These are phyloP conservation scores for Monosporozyma yasuniensis DNA, from an alignment of 805 yeast species.

Conservation along the genomic window DNA sequence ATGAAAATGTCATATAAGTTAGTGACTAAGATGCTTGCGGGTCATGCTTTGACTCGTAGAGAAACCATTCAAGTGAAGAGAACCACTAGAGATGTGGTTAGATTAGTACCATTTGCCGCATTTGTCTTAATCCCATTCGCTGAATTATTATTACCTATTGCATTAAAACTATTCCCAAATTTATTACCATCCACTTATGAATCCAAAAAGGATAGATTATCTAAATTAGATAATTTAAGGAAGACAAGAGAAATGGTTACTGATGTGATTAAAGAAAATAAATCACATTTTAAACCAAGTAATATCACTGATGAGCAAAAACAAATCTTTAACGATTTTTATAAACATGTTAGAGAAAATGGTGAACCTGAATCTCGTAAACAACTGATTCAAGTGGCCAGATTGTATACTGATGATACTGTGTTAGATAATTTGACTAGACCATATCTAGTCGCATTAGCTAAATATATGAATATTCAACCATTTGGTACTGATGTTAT, in stretches of 20 bases:
- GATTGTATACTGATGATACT: slow-evolving; percentile 85
- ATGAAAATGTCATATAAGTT: slow-evolving; percentile 75
- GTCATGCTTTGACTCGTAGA: slow-evolving; percentile 85
- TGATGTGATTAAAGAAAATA: slow-evolving; percentile 54
- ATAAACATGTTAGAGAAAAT: slow-evolving; percentile 56
- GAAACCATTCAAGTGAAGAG: slow-evolving; percentile 82
- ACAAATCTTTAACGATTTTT: slow-evolving; percentile 69
- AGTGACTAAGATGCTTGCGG: slow-evolving; percentile 72
- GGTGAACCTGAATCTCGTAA: slow-evolving; percentile 57
- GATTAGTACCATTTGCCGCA: slow-evolving; percentile 88
- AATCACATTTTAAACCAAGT: slow-evolving; percentile 60
- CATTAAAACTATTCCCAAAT: slow-evolving; percentile 87
- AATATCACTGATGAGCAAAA: slow-evolving; percentile 63
- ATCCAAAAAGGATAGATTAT: slow-evolving; percentile 49
- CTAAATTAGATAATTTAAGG: slow-evolving; percentile 47
- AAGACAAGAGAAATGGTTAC: slow-evolving; percentile 58
- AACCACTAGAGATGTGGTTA: slow-evolving; percentile 74
- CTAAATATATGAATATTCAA: slow-evolving; percentile 80
- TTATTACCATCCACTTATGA: slow-evolving; percentile 89
- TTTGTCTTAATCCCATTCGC: slow-evolving; percentile 91
- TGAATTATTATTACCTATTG: slow-evolving; percentile 80
- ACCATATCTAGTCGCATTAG: slow-evolving; percentile 85
- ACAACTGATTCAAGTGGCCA: slow-evolving; percentile 73
- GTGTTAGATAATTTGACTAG: slow-evolving; percentile 88
- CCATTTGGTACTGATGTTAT: slow-evolving; percentile 92